Evolutionary conservation across 208 protist genomes (phyloP), one percentile per base, ranked within the genome.

Genomic region (Trypanosoma rangeli): DNA sequence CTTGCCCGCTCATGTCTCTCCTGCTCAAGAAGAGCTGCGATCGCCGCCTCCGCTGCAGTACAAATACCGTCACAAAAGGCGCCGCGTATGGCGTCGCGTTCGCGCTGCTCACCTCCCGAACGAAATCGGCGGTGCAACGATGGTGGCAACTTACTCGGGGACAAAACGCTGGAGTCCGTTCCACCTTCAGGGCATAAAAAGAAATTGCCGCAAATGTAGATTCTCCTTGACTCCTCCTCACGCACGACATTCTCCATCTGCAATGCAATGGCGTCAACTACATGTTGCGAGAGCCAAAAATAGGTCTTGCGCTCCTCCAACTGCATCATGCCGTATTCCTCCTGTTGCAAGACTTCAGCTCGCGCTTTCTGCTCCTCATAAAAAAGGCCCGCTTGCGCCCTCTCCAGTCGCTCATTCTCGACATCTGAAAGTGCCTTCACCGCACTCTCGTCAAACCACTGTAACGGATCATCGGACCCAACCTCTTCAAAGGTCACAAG

Each of bases 231-330:
- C 35, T 63, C 58, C 35, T 63, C 58, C 35, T 63, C 58, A 42
- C 35, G 37, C 9, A 63, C 5, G 22, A 63, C 8, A n/a, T 63
- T 63, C 31, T 49, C 58, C 20, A 48, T 49, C 7, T 39, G 39
- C 35, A 29, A 35, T 18, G 35, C 20, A 5, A 64, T 37, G 42
- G 46, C 59, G 24, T 64, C 44, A 29, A 22, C 20, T 20, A 64
- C 39, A 18, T n/a, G 59, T 28, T 24, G 59, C 44, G 44, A 53
- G 22, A 35, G 59, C 59, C 59, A 64, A 20, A 52, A 33, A 35
- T 37, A 4, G 24, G 20, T 35, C 12, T 16, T 8, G 35, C 18
- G 20, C 59, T 53, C 59, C 3, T 37, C 42, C 59, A 64, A 2
- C n/a, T 42, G 63, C 1, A 33, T 26, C 2, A 49, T 31, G 48